These are phyloP conservation scores for Solanum pimpinellifolium DNA, from an alignment of 257 asterid genomes.

Conservation along the genomic window DNA sequence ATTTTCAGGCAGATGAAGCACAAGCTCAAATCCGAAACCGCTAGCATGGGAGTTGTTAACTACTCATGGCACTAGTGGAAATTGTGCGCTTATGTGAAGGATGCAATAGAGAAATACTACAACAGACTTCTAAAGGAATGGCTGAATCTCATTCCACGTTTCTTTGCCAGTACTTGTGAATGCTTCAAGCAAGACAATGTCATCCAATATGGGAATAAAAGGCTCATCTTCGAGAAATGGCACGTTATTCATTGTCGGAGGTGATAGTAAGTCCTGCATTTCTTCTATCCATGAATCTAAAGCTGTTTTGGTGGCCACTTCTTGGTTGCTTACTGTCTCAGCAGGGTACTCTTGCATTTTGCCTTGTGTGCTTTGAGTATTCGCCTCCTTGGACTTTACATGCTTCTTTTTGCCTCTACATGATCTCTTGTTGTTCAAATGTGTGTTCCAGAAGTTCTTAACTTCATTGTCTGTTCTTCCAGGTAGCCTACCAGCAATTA, in stretches of 20 bases:
- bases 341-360: background rate
- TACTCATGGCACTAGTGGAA: background rate
- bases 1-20: background rate
- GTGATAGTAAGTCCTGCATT: background rate
- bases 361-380: background rate
- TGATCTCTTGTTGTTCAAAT: constrained; percentile 44
- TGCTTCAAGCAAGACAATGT: constrained; percentile 8
- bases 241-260: background rate
- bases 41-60: background rate
- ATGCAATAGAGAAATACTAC: background rate
- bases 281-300: constrained; percentile 8
- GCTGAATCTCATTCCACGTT: background rate
- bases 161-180: background rate
- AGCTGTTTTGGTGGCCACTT: background rate
- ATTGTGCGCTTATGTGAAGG: background rate
- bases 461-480: constrained; percentile 62
- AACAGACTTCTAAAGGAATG: background rate
- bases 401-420: constrained; percentile 2
- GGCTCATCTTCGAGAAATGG: constrained; percentile 13
- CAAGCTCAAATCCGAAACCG: constrained; percentile 3
- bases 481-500: constrained; percentile 52
- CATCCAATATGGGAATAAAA: constrained; percentile 22
- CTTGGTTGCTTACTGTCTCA: background rate
- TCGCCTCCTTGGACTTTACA: background rate
- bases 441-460: constrained; percentile 55